phyloP scores from a whole-genome alignment of 148 eudicot species.

The Rhododendron molle region DNA sequence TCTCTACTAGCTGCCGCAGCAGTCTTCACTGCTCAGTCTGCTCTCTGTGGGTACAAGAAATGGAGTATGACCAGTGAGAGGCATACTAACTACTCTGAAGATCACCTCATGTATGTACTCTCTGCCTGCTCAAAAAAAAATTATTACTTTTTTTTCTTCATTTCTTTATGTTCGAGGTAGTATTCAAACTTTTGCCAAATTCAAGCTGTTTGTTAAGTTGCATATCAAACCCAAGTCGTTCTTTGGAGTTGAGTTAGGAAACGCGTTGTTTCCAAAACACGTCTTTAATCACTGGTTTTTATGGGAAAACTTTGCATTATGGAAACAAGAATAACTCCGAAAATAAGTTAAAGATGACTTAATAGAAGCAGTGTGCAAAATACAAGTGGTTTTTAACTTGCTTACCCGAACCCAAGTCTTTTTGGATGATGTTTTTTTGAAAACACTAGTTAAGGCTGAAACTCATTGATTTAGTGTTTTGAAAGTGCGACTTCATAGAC shows the following conservation, averaged over 20 bases:
- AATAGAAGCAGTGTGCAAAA: background rate
- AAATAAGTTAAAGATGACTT: background rate
- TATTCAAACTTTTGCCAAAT: background rate
- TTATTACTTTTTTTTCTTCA: background rate
- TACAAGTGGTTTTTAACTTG: background rate
- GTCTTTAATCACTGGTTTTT: background rate
- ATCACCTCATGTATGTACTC: constrained; percentile 53
- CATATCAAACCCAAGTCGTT: background rate
- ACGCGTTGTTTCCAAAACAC: background rate
- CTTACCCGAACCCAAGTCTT: background rate
- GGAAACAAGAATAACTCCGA: background rate
- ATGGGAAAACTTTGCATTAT: background rate
- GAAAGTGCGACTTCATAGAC: background rate
- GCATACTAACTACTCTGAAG: constrained; percentile 56
- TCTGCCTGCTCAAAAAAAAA: background rate
- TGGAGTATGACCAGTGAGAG: constrained; percentile 73
- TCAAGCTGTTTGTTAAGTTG: background rate
- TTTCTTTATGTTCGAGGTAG: background rate
- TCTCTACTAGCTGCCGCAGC: constrained; percentile 82
- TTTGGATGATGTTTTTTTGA: background rate
- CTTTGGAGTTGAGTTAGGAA: background rate
- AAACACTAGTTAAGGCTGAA: background rate
- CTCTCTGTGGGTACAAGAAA: constrained; percentile 35
- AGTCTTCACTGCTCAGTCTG: constrained; percentile 61
- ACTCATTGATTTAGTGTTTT: background rate